Conservation (phyloP, 2,329 filamentous ascomycete genomes). For the Zymoseptoria pseudotritici region DNA sequence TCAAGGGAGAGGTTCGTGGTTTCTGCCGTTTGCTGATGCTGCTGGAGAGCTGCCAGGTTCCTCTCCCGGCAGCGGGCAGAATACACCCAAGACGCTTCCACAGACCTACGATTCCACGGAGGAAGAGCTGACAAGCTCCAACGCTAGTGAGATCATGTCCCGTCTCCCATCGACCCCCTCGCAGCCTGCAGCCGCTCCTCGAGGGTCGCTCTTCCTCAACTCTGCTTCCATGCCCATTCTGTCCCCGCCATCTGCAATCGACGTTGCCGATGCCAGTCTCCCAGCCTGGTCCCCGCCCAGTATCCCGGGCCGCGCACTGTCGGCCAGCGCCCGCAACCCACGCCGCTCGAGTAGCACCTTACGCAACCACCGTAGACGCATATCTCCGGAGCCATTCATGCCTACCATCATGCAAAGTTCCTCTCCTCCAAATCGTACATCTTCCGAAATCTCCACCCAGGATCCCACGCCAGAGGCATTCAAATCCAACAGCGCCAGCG, state of each 20-base stretch:
- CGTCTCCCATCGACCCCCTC: slow-evolving; percentile 12
- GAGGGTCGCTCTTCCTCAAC: not conserved
- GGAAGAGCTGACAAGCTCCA: slow-evolving; percentile 25
- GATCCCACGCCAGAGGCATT: not conserved
- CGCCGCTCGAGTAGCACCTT: slow-evolving; percentile 10
- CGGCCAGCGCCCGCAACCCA: not conserved
- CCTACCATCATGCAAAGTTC: slow-evolving; percentile 10
- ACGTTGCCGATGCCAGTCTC: not conserved
- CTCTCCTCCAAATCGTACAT: slow-evolving; percentile 6
- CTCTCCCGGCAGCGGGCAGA: slow-evolving; percentile 13
- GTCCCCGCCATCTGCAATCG: slow-evolving; percentile 9
- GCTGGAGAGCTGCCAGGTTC: slow-evolving; percentile 19
- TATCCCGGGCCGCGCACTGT: not conserved
- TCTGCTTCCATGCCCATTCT: slow-evolving; percentile 19
- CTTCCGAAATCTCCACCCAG: not conserved
- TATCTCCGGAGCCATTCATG: not conserved
- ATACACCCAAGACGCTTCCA: slow-evolving; percentile 15
- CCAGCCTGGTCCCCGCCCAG: not conserved
- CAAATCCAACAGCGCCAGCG: slow-evolving; percentile 1
- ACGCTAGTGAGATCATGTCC: slow-evolving; percentile 28
- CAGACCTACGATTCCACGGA: not conserved
- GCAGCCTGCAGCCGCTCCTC: not conserved
- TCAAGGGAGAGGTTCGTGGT: slow-evolving; percentile 12
- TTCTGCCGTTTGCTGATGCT: slow-evolving; percentile 15
- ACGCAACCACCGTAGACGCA: slow-evolving; percentile 5